Base-by-base conservation (phyloP, 345 rosid species). In the Rhodamnia rubescens region DNA sequence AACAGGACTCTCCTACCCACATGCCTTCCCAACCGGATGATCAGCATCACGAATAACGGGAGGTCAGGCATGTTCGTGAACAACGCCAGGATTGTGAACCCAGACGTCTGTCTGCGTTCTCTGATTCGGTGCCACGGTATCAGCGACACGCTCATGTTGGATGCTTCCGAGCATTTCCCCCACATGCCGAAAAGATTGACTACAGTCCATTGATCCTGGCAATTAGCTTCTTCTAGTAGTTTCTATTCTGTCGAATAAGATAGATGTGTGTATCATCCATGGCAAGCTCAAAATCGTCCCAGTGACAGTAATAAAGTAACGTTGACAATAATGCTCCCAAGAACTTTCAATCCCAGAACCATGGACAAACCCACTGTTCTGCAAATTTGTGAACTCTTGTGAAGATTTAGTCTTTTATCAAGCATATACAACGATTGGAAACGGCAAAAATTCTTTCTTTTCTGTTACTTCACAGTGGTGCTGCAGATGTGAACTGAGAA, bases 41-140 rank as follows among this genome's bases (percentile, higher is more conserved):
- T 89, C 18, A 85, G 85, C 40, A 75, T 91, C 15, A 86, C 87
- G 32, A 84, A 85, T 54, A 44, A 36, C 27, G 85, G 89, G 27
- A 87, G 82, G 81, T 84, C 87, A 1, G 89, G 89, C 22, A 80
- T 86, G 82, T 81, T 80, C 5, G 53, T 88, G 56, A 91, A 89
- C 85, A 90, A 90, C 52, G 92, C 92, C 13, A 86, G 87, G 87
- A 84, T 91, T 59, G 85, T 88, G 36, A 69, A 82, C 52, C 87
- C 92, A 36, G 87, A 90, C 82, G 90, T 90, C 36, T 87, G 92
- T 44, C 83, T 86, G 6, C 86, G 86, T 52, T 88, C 92, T 69
- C 57, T 56, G 27, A 88, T 61, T 8, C 88, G 57, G 83, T 87
- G 95, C 53, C 93, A 90, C 32, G 91, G 92, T 85, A 88, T 91